These are phyloP conservation scores for Nicotiana rustica DNA, from an alignment of 305 asterid genomes.

Conservation along the genomic window DNA sequence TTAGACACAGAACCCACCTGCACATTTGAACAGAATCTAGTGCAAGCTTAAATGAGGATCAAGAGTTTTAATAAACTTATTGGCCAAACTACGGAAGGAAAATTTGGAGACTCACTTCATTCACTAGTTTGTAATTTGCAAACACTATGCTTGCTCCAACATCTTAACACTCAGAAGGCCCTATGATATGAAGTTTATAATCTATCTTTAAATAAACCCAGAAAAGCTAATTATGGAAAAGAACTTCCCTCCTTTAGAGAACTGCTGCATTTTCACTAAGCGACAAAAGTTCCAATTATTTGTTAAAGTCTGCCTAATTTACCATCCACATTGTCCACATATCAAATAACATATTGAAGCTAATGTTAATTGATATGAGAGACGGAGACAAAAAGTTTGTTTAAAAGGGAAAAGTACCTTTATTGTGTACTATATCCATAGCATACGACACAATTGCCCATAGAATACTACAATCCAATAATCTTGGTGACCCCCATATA, in stretches of 20 bases:
- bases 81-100: constrained; percentile 24
- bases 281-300: neutral
- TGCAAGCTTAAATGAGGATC: neutral
- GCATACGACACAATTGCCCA: neutral
- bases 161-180: neutral
- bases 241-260: constrained; percentile 3
- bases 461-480: neutral
- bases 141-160: neutral
- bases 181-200: constrained; percentile 3
- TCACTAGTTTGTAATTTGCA: neutral
- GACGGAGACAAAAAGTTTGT: neutral
- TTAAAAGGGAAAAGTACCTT: neutral
- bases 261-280: constrained; percentile 12
- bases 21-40: constrained; percentile 24
- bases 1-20: neutral
- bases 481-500: neutral
- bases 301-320: neutral
- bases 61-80: neutral
- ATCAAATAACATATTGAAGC: constrained; percentile 14
- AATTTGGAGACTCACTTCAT: neutral
- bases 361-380: constrained; percentile 1
- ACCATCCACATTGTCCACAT: neutral
- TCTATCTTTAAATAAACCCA: neutral
- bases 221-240: neutral
- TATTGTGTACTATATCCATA: neutral